Evolutionary conservation across 768 basidiomycete species (phyloP).

Genomic region (Suillus ampliporus): DNA sequence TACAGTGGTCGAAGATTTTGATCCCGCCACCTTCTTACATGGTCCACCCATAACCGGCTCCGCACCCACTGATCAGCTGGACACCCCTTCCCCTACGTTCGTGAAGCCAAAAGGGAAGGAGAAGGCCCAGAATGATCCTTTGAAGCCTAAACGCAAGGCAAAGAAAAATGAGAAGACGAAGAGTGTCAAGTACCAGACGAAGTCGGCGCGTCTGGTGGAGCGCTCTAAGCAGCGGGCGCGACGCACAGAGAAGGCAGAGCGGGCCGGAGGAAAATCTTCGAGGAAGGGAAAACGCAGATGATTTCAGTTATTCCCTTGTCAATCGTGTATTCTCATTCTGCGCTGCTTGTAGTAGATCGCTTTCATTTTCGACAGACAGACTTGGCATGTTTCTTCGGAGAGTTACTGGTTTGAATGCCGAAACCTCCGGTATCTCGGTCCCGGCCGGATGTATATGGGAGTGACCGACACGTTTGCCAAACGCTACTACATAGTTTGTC

Average conservation of each 20-base stretch:
- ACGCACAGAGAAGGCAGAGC: constrained; percentile 72
- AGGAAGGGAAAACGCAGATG: constrained; percentile 40
- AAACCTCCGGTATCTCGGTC: constrained; percentile 5
- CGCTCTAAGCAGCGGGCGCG: constrained; percentile 66
- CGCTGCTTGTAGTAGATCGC: neutral
- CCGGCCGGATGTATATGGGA: constrained; percentile 8
- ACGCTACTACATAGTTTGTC: constrained; percentile 1
- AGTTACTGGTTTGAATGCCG: neutral
- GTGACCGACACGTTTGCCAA: constrained; percentile 11
- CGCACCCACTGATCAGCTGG: neutral
- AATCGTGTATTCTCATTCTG: neutral
- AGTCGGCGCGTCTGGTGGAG: constrained; percentile 65
- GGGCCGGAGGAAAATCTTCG: constrained; percentile 67
- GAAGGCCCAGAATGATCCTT: constrained; percentile 17
- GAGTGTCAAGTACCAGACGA: constrained; percentile 74
- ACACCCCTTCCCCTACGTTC: neutral
- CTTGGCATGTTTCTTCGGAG: neutral
- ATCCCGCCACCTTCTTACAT: constrained; percentile 66
- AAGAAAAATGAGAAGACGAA: constrained; percentile 38
- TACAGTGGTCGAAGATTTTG: constrained; percentile 91
- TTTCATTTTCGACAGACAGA: neutral
- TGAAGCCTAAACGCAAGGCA: constrained; percentile 30
- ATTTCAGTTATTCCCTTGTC: constrained; percentile 12
- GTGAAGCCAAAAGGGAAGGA: constrained; percentile 23
- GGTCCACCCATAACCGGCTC: constrained; percentile 39